Evolutionary conservation across 2,329 filamentous ascomycete genomes (phyloP).

Genomic region (Fusarium hainanense): DNA sequence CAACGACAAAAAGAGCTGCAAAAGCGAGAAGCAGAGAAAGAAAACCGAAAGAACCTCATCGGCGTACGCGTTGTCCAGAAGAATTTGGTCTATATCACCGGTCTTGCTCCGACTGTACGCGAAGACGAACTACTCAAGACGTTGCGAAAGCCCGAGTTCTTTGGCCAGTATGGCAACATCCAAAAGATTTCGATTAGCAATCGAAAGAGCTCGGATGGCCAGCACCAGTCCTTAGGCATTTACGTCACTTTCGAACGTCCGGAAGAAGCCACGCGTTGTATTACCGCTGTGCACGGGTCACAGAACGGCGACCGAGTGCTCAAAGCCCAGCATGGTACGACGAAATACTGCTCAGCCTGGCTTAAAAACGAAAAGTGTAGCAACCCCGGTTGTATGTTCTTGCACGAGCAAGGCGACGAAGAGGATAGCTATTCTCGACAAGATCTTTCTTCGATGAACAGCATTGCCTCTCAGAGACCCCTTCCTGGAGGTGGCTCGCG

Average conservation of each 20-base stretch:
- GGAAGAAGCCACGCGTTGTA: conserved; percentile 89
- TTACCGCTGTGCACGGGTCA: conserved; percentile 90
- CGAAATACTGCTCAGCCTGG: conserved; percentile 98
- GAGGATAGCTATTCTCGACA: conserved; percentile 96
- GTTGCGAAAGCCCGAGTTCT: conserved; percentile 89
- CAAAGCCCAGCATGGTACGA: conserved; percentile 85
- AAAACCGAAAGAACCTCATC: conserved; percentile 94
- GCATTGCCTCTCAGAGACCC: conserved; percentile 81
- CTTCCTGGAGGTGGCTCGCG: conserved; percentile 65
- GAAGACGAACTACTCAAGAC: conserved; percentile 94
- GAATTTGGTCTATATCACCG: conserved; percentile 98
- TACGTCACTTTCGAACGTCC: conserved; percentile 98
- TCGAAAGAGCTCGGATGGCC: conserved; percentile 78
- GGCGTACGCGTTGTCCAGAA: conserved; percentile 97
- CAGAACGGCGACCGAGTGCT: conserved; percentile 88
- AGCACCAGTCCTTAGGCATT: conserved; percentile 91
- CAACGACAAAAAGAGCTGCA: conserved; percentile 93
- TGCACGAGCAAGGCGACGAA: conserved; percentile 98
- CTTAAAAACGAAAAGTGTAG: conserved; percentile 93
- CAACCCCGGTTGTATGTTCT: conserved; percentile 96
- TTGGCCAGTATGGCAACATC: conserved; percentile 98
- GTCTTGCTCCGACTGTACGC: conserved; percentile 87
- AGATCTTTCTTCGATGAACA: conserved; percentile 94
- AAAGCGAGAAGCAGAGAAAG: conserved; percentile 94
- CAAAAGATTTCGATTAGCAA: conserved; percentile 99